These are phyloP conservation scores for Xylariaceae sp. DNA, from an alignment of 2,329 filamentous ascomycete species.

Conservation along the genomic window DNA sequence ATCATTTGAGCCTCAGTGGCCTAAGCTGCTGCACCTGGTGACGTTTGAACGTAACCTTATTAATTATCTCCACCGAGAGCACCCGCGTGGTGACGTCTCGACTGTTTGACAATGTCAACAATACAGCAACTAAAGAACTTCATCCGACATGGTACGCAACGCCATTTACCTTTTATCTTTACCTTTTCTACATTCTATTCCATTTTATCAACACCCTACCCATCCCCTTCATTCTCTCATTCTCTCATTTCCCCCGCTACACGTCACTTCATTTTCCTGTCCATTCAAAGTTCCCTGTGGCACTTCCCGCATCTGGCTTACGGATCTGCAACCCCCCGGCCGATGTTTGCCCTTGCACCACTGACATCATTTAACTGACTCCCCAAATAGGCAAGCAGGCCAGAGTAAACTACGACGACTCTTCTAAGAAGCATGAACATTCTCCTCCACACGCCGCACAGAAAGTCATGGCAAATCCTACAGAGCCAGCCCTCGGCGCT, in stretches of 20 bases:
- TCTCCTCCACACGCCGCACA: slow-evolving; percentile 53
- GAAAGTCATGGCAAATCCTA: slow-evolving; percentile 58
- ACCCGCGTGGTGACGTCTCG: slow-evolving; percentile 35
- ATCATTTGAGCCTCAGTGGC: slow-evolving; percentile 20
- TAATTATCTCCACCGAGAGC: slow-evolving; percentile 18
- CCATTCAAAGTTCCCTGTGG: too few species aligned
- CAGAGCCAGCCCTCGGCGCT: slow-evolving; percentile 49
- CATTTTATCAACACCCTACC: slow-evolving; percentile 11
- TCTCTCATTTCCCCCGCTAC: slow-evolving; percentile 4
- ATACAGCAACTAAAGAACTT: slow-evolving; percentile 99
- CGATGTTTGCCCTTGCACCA: slow-evolving; percentile 31
- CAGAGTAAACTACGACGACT: slow-evolving; percentile 65
- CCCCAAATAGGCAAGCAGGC: slow-evolving; percentile 79
- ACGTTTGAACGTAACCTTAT: slow-evolving; percentile 25
- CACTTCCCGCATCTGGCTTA: slow-evolving; percentile 3
- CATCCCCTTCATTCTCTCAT: not conserved
- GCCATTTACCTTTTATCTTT: slow-evolving; percentile 37
- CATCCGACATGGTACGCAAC: slow-evolving; percentile 79
- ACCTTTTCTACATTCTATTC: slow-evolving; percentile 15
- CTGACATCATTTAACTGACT: slow-evolving; percentile 43
- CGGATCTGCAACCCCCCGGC: slow-evolving; percentile 24
- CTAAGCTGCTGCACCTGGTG: slow-evolving; percentile 17
- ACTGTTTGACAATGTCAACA: slow-evolving; percentile 60
- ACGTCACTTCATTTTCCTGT: slow-evolving; percentile 3
- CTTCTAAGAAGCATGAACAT: slow-evolving; percentile 60